Base-by-base conservation (phyloP, 2,329 filamentous ascomycete species). In the Alternaria brassicicola region DNA sequence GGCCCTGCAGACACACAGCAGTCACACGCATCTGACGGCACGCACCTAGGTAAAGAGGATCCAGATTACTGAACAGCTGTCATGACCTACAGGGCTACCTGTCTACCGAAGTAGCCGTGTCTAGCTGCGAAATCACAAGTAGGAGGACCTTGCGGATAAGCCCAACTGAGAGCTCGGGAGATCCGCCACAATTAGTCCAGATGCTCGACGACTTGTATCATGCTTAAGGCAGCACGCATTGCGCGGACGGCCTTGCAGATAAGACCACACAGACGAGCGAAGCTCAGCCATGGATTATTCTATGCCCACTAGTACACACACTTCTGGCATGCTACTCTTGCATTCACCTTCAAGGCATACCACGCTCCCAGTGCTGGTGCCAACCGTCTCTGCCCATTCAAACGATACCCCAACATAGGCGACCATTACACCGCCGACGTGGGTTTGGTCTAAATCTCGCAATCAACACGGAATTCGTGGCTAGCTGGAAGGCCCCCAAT, bases 141-240 rank as follows among this genome's bases (percentile, higher is more conserved):
- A 45, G 15, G 26, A 36, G 43, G 50, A 55, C 46, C 25, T 39
- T 45, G 53, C 55, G 49, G 53, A 51, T 47, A 38, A 33, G 41
- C n/a, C 57, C 47, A 56, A 19, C 36, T 39, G 19, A 39, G 47
- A 21, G 15, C 43, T 52, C 62, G 63, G 64, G 39, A 57, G 42
- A 60, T 70, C 69, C 69, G 70, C 52, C 58, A 68, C 66, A 63
- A 62, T 72, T 72, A 62, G 70, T 73, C 72, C 69, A 68, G 61
- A 41, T 45, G 48, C 46, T 54, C 49, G 51, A 59, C 62, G 59
- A 49, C 63, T 39, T 33, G 41, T 25, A 63, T 62, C 57, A 65
- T 55, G 63, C 65, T 53, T 53, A 61, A 62, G 62, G 62, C 60
- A 66, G 52, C 65, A 63, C 52, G 61, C 62, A 61, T 69, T 55